Conservation (phyloP, 805 yeast species). For the Starmera dryadoides region DNA sequence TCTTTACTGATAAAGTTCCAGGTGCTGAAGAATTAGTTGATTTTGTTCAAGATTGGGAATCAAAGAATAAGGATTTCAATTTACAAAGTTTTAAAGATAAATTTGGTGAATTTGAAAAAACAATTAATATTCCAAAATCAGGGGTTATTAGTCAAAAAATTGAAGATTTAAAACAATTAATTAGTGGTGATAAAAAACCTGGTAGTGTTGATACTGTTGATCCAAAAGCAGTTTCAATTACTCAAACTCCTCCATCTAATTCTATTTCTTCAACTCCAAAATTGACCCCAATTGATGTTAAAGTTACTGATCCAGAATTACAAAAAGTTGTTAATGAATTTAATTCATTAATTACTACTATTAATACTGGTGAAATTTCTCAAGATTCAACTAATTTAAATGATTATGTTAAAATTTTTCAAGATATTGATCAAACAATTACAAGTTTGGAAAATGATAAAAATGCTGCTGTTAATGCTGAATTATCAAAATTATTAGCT, state of each 20-base stretch:
- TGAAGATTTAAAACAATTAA: constrained; percentile 16
- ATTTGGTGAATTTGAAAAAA: constrained; percentile 30
- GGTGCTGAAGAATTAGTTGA: constrained; percentile 50
- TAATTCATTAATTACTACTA: constrained; percentile 13
- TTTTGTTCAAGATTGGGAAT: constrained; percentile 32
- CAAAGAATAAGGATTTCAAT: constrained; percentile 19
- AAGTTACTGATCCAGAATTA: constrained; percentile 21
- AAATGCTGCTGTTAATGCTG: constrained; percentile 5
- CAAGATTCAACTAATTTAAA: constrained; percentile 7
- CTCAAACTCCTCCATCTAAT: constrained; percentile 9
- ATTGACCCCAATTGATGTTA: constrained; percentile 24
- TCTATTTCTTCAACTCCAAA: constrained; percentile 1
- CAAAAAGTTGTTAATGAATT: constrained; percentile 18
- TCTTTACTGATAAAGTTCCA: constrained; percentile 59
- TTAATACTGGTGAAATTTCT: constrained; percentile 16
- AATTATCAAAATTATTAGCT: constrained; percentile 16
- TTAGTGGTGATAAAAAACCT: constrained; percentile 7
- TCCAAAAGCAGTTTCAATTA: constrained; percentile 6
- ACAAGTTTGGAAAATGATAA: constrained; percentile 6
- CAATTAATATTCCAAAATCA: constrained; percentile 30
- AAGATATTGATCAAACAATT: constrained; percentile 15
- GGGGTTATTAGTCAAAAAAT: constrained; percentile 29
- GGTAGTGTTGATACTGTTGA: constrained; percentile 5
- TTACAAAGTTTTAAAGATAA: constrained; percentile 29
- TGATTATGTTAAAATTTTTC: constrained; percentile 9